Base-by-base conservation (phyloP, 352 stramenopile genomes). In the Globisporangium echinulatum region DNA sequence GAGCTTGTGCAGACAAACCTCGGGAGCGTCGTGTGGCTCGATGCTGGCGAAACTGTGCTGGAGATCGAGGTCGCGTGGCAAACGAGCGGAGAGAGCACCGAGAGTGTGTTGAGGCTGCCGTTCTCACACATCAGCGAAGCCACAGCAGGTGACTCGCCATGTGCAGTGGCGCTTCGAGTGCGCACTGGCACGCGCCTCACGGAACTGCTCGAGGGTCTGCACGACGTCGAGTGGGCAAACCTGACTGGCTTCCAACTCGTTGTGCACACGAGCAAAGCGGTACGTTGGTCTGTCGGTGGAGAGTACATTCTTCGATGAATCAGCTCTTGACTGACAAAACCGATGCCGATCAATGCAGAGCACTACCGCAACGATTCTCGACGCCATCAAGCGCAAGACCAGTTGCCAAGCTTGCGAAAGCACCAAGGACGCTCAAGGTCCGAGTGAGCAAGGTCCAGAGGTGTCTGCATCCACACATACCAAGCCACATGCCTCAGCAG, bases 11-110 rank as follows among this genome's bases (percentile, higher is more conserved):
- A 66, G 63, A 62, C 66, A 8, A 13, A 56, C 19, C 14, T 63
- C 19, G 58, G 63, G 15, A 49, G 58, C 47, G 50, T 4, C 51
- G 1, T 36, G 17, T 79, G 71, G 71, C 58, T 75, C 19, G 71
- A 79, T 40, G n/a, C 69, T 39, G 71, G 71, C 7, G 62, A 66
- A 2, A 36, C 52, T 5, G 49, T 62, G 0, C 42, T 77, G 44
- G 70, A 77, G 54, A 50, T 60, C 37, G 70, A 77, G 47, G 40
- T 67, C 14, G 56, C 43, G 17, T 44, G 44, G n/a, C 15, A 55
- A 6, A 56, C 17, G 7, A 43, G 40, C 5, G 14, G 37, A 8
- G 44, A 68, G 52, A 48, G 57, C 17, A n/a, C 51, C 4, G 52
- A 57, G 19, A 48, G 53, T 46, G 51, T 63, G 1, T 11, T 75